Conservation (phyloP, 2,329 filamentous ascomycete species). For the Chrysoporthe deuterocubensis region DNA sequence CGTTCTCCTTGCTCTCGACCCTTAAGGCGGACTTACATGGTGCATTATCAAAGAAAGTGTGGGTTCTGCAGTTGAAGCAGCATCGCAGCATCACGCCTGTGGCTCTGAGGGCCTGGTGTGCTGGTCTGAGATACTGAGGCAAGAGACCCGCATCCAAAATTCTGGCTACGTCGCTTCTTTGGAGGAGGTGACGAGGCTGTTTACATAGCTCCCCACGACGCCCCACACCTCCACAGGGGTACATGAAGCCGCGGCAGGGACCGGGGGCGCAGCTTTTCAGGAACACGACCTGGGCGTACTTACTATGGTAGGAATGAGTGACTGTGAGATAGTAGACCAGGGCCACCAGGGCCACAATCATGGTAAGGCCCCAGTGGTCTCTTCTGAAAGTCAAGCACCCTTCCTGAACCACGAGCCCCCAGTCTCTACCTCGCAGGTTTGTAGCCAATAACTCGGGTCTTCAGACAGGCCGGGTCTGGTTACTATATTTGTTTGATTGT, state of each 20-base stretch:
- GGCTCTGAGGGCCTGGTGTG: too few species aligned
- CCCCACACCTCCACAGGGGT: not conserved
- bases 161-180: slow-evolving; percentile 12
- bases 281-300: not conserved
- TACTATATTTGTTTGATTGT: not conserved
- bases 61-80: too few species aligned
- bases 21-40: too few species aligned
- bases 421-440: not conserved
- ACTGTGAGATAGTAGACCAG: not conserved
- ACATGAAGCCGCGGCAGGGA: not conserved
- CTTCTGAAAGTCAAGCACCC: not conserved
- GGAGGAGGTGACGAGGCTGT: slow-evolving; percentile 3
- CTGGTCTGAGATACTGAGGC: too few species aligned
- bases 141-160: not conserved
- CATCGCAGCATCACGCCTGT: too few species aligned
- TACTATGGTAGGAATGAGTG: not conserved
- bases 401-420: not conserved
- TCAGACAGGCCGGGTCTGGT: not conserved
- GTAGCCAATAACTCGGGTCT: not conserved
- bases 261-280: not conserved
- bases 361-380: not conserved
- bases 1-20: too few species aligned
- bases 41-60: too few species aligned
- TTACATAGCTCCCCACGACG: not conserved
- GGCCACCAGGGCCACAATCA: not conserved